Conservation (phyloP, 1,139 yeast species). For the Torulaspora globosa region DNA sequence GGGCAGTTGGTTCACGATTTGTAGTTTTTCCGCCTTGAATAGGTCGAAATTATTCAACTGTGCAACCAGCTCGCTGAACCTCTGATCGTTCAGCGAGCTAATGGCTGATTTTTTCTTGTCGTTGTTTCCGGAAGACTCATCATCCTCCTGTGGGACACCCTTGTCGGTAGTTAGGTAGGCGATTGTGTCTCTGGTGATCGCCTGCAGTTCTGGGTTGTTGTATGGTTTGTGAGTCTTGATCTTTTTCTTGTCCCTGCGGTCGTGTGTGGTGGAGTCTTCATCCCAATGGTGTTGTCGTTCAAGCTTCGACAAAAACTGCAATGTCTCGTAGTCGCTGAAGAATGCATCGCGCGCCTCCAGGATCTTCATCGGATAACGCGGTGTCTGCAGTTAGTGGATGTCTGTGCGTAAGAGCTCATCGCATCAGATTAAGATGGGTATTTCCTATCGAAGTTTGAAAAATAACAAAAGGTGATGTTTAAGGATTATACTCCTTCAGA, state of each 20-base stretch:
- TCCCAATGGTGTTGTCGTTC: slow-evolving; percentile 42
- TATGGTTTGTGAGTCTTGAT: slow-evolving; percentile 32
- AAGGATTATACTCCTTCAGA: not conserved
- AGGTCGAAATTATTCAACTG: slow-evolving; percentile 53
- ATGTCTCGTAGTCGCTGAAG: slow-evolving; percentile 38
- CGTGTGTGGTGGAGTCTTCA: slow-evolving; percentile 17
- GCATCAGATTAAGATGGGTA: not conserved
- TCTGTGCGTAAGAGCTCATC: not conserved
- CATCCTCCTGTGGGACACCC: slow-evolving; percentile 25
- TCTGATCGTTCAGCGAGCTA: slow-evolving; percentile 37
- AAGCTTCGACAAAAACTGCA: slow-evolving; percentile 32
- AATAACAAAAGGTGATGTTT: too few relatives aligned
- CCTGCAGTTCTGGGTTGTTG: slow-evolving; percentile 52
- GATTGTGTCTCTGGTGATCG: slow-evolving; percentile 58
- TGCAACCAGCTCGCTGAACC: slow-evolving; percentile 51
- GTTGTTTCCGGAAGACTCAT: slow-evolving; percentile 2
- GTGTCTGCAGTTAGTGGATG: not conserved
- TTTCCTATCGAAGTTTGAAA: too few relatives aligned
- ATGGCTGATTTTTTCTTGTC: slow-evolving; percentile 20
- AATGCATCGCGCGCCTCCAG: slow-evolving; percentile 34
- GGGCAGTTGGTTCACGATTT: slow-evolving; percentile 77
- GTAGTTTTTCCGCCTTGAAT: slow-evolving; percentile 80
- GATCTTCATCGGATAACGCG: slow-evolving; percentile 27
- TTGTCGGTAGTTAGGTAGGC: slow-evolving; percentile 38
- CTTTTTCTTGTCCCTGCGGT: slow-evolving; percentile 35